Percentiles rank a stretch among this genome's conserved stretches.
phyloP scores from a whole-genome alignment of 2,329 filamentous ascomycete species.

The Septoria petroselini region DNA sequence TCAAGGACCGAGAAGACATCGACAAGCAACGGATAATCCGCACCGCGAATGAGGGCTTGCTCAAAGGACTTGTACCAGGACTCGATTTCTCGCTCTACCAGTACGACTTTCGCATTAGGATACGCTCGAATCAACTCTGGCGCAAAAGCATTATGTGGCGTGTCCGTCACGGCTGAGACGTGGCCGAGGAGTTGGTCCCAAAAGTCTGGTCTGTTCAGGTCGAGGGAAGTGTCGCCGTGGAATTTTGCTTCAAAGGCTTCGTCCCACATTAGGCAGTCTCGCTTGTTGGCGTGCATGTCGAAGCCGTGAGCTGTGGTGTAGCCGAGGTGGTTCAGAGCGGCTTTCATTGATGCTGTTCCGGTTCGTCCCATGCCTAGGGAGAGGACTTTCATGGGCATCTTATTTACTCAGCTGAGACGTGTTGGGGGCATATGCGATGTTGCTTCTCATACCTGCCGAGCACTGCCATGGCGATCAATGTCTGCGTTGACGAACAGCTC shows the following conservation, averaged over 20 bases:
- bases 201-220: constrained; percentile 13
- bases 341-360: constrained; percentile 28
- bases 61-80: constrained; percentile 22
- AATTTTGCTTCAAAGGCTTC: constrained; percentile 59
- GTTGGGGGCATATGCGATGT: no score
- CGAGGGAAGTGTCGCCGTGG: constrained; percentile 11
- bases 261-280: constrained; percentile 64
- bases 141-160: constrained; percentile 36
- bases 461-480: constrained; percentile 57
- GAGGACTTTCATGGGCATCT: constrained; percentile 28
- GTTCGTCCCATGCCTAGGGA: constrained; percentile 28
- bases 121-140: constrained; percentile 37
- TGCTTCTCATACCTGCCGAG: constrained; percentile 8
- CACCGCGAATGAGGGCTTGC: constrained; percentile 16
- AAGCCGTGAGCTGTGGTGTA: constrained; percentile 28
- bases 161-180: constrained; percentile 36
- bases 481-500: constrained; percentile 56
- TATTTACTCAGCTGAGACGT: constrained; percentile 44
- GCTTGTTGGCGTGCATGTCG: constrained; percentile 48
- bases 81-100: constrained; percentile 28
- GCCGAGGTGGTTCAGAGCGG: constrained; percentile 23
- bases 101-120: constrained; percentile 30
- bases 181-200: constrained; percentile 37
- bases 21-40: constrained; percentile 6
- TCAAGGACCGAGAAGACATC: constrained; percentile 9